Percentiles rank a stretch among this genome's conserved stretches.
Conservation (phyloP, 306 rosid species). For the Ammopiptanthus mongolicus region DNA sequence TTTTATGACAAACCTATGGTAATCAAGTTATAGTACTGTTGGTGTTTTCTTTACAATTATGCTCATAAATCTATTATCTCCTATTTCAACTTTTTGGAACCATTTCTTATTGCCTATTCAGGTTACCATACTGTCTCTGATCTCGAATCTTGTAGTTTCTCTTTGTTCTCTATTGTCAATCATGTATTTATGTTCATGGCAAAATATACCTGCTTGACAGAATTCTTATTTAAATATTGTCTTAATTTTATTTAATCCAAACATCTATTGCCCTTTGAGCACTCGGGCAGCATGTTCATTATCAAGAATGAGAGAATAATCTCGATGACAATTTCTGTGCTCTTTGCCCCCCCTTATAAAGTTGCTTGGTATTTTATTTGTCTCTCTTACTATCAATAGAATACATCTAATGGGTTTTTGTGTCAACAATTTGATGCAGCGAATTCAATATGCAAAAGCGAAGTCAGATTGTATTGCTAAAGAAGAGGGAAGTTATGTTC, state of each 20-base stretch:
- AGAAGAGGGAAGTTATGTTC: conserved; percentile 92
- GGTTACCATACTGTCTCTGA: neutral
- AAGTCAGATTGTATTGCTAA: conserved; percentile 96
- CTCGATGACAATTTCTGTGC: neutral
- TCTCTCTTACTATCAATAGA: neutral
- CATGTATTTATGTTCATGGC: neutral
- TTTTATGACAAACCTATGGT: conserved; percentile 99
- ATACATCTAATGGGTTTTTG: conserved; percentile 6
- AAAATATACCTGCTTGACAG: neutral
- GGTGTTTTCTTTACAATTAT: conserved; percentile 10
- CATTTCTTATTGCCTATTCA: neutral
- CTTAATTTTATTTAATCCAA: neutral
- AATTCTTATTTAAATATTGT: neutral
- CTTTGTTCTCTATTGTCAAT: conserved; percentile 7
- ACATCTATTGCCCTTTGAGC: neutral
- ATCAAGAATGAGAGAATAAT: neutral
- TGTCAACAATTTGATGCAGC: conserved; percentile 43
- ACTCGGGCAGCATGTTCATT: neutral
- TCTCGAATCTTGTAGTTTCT: neutral
- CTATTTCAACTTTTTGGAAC: neutral
- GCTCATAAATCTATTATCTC: neutral
- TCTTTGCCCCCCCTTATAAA: neutral
- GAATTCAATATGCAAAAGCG: conserved; percentile 89
- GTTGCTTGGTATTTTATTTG: neutral
- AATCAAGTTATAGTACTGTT: conserved; percentile 23